Conservation (phyloP, 2,329 filamentous ascomycete genomes). For the Pseudocercospora pini-densiflorae region DNA sequence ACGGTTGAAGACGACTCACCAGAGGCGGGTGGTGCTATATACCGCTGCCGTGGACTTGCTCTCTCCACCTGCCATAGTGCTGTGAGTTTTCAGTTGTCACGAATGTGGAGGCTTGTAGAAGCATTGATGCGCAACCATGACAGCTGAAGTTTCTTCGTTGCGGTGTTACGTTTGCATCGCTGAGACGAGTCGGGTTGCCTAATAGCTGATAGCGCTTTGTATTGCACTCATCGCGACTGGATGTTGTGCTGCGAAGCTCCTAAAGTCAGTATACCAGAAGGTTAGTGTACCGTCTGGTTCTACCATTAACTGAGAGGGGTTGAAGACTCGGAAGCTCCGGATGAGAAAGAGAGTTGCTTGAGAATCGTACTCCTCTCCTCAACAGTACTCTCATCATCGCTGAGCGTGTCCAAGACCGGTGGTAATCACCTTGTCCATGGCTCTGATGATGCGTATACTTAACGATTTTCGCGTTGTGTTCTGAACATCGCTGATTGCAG, state of each 20-base stretch:
- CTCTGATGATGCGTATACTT: conserved; percentile 2
- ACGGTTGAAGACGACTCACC: neutral
- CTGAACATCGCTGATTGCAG: neutral
- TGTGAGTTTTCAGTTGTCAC: neutral
- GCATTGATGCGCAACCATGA: neutral
- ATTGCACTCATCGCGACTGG: neutral
- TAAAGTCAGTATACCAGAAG: neutral
- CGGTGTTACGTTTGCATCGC: neutral
- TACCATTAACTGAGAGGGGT: neutral
- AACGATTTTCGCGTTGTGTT: neutral
- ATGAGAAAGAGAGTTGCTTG: neutral
- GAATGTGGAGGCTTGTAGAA: neutral
- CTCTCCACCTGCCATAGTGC: neutral
- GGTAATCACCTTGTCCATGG: neutral
- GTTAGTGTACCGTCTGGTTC: conserved; percentile 3
- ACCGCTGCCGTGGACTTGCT: neutral
- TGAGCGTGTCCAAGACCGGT: neutral
- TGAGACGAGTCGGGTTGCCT: neutral
- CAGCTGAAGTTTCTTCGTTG: neutral
- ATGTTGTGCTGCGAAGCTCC: neutral
- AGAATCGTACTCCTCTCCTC: neutral
- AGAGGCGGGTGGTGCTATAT: neutral
- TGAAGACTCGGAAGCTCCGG: neutral
- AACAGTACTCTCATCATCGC: neutral
- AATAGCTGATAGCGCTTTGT: neutral